Evolutionary conservation across 2,329 filamentous ascomycete species (phyloP).

Genomic region (Botrytis galanthina): DNA sequence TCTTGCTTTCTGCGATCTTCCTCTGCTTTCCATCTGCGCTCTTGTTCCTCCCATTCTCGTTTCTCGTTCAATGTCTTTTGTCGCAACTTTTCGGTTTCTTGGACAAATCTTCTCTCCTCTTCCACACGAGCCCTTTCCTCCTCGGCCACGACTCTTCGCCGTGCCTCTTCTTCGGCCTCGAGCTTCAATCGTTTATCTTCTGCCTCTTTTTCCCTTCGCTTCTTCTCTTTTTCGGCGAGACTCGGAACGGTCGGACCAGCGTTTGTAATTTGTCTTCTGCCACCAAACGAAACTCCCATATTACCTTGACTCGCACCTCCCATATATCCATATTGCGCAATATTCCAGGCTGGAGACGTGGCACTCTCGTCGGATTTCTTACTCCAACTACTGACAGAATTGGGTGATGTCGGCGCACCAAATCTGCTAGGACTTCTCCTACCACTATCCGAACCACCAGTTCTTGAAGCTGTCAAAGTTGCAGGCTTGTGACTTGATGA

Average conservation of each 20-base stretch:
- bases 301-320: constrained; percentile 95
- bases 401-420: constrained; percentile 50
- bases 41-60: constrained; percentile 74
- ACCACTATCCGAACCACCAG: constrained; percentile 47
- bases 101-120: constrained; percentile 66
- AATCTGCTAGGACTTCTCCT: constrained; percentile 63
- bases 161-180: constrained; percentile 54
- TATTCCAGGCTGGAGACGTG: constrained; percentile 94
- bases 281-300: constrained; percentile 88
- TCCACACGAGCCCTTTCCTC: constrained; percentile 60
- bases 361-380: constrained; percentile 75
- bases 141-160: constrained; percentile 48
- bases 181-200: constrained; percentile 59
- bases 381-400: constrained; percentile 81
- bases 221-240: constrained; percentile 79
- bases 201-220: constrained; percentile 53
- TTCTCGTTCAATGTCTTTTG: constrained; percentile 64
- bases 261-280: constrained; percentile 86
- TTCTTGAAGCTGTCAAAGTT: constrained; percentile 38
- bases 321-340: constrained; percentile 97
- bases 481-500: constrained; percentile 48
- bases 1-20: constrained; percentile 70
- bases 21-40: constrained; percentile 72
- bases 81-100: constrained; percentile 58
- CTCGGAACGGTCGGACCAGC: constrained; percentile 76